phyloP scores from a whole-genome alignment of 495 filamentous ascomycete species.

The Mycothermus thermophilus region DNA sequence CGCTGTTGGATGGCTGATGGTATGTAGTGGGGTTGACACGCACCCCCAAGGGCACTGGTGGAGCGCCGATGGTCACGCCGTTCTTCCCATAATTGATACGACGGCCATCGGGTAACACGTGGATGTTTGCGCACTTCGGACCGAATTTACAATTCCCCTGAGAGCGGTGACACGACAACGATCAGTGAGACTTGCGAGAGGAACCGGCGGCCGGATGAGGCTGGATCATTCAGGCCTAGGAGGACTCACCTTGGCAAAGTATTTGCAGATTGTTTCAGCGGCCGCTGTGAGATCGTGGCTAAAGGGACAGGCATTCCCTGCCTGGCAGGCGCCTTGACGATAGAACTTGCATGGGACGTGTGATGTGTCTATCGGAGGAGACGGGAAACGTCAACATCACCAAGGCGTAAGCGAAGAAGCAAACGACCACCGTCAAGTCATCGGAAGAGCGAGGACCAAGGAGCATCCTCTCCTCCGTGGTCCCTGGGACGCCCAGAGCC shows the following conservation, averaged over 20 bases:
- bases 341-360: constrained; percentile 99
- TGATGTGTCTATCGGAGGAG: constrained; percentile 58
- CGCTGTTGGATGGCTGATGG: constrained; percentile 48
- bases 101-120: constrained; percentile 86
- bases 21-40: constrained; percentile 49
- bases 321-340: constrained; percentile 88
- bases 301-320: constrained; percentile 90
- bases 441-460: background rate
- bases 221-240: too few species aligned
- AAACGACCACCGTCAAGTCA: background rate
- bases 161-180: constrained; percentile 14
- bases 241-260: constrained; percentile 79
- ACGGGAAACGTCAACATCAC: constrained; percentile 6
- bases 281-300: constrained; percentile 74
- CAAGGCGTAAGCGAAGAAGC: constrained; percentile 2
- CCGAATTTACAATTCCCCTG: constrained; percentile 99
- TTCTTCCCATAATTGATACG: constrained; percentile 62
- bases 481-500: background rate
- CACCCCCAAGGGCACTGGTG: constrained; percentile 48
- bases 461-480: background rate
- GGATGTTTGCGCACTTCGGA: constrained; percentile 88
- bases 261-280: constrained; percentile 84
- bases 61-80: constrained; percentile 35
- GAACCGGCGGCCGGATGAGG: too few species aligned
- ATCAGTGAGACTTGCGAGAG: background rate